Percentiles rank a stretch among this genome's conserved stretches.
phyloP scores from a whole-genome alignment of 352 stramenopile genomes.

The Paralagenidium karlingii region DNA sequence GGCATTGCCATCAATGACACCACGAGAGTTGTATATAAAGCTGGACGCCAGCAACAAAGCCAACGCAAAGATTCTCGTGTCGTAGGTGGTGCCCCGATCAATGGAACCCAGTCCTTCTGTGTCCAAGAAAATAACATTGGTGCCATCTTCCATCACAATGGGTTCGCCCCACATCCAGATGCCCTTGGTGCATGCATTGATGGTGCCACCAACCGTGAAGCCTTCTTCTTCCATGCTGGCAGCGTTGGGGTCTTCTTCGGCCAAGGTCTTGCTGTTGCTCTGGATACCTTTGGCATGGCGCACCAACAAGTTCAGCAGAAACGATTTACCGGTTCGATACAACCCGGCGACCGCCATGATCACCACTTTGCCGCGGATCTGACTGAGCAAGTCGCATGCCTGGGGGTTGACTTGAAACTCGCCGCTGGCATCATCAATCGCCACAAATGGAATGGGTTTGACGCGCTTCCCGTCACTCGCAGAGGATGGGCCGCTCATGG shows the following conservation, averaged over 20 bases:
- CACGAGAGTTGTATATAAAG: slow-evolving; percentile 74
- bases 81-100: slow-evolving; percentile 49
- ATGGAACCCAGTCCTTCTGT: slow-evolving; percentile 59
- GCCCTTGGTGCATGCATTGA: slow-evolving; percentile 84
- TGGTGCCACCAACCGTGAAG: slow-evolving; percentile 73
- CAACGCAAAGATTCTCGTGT: slow-evolving; percentile 61
- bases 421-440: slow-evolving; percentile 55
- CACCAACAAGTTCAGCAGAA: slow-evolving; percentile 80
- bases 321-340: slow-evolving; percentile 86
- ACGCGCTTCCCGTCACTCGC: too few relatives aligned
- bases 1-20: slow-evolving; percentile 59
- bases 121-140: slow-evolving; percentile 58
- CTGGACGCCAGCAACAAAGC: slow-evolving; percentile 45
- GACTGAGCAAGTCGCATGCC: slow-evolving; percentile 46
- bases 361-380: slow-evolving; percentile 66
- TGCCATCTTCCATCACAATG: slow-evolving; percentile 19
- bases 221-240: slow-evolving; percentile 13
- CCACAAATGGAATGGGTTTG: slow-evolving; percentile 73
- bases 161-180: slow-evolving; percentile 76
- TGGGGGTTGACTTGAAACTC: slow-evolving; percentile 70
- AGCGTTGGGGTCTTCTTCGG: slow-evolving; percentile 2
- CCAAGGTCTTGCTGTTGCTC: background rate
- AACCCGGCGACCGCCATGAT: slow-evolving; percentile 77
- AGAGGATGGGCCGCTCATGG: too few relatives aligned
- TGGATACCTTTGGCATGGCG: slow-evolving; percentile 33